These are phyloP conservation scores for Chlorella sp. DNA, from an alignment of 139 green algal genomes.

Conservation along the genomic window DNA sequence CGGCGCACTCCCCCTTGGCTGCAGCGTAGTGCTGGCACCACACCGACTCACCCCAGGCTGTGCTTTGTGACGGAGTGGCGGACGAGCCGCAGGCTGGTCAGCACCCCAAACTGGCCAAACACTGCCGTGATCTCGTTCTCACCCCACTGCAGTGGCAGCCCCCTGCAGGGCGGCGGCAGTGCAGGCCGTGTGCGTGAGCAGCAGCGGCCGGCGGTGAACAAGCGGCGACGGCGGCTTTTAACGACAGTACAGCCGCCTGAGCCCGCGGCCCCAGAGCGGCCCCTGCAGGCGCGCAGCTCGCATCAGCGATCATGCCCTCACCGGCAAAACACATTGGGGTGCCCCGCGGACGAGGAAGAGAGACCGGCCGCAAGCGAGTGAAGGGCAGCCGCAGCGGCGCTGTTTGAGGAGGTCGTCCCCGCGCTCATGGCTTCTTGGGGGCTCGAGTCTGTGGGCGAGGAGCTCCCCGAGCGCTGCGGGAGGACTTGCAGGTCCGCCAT, in stretches of 20 bases:
- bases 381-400: neutral
- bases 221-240: neutral
- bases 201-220: neutral
- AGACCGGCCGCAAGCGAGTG: neutral
- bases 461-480: neutral
- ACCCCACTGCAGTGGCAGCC: slow-evolving; percentile 48
- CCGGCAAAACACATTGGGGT: slow-evolving; percentile 5
- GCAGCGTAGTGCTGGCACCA: too few relatives aligned
- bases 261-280: neutral
- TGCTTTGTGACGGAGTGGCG: slow-evolving; percentile 48
- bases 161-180: slow-evolving; percentile 11
- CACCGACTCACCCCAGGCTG: slow-evolving; percentile 41
- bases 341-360: neutral
- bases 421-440: neutral
- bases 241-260: neutral
- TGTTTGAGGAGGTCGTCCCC: too few relatives aligned
- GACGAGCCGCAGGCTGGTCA: slow-evolving; percentile 44
- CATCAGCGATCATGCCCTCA: neutral
- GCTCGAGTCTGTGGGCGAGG: neutral
- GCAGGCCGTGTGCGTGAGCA: neutral
- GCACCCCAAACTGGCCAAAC: slow-evolving; percentile 42
- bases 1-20: too few relatives aligned
- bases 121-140: slow-evolving; percentile 44
- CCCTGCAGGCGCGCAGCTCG: neutral
- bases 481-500: too few relatives aligned